Evolutionary conservation across 2,329 filamentous ascomycete genomes (phyloP), one percentile per base, ranked within the genome.

Genomic region (Trichoderma sp.): DNA sequence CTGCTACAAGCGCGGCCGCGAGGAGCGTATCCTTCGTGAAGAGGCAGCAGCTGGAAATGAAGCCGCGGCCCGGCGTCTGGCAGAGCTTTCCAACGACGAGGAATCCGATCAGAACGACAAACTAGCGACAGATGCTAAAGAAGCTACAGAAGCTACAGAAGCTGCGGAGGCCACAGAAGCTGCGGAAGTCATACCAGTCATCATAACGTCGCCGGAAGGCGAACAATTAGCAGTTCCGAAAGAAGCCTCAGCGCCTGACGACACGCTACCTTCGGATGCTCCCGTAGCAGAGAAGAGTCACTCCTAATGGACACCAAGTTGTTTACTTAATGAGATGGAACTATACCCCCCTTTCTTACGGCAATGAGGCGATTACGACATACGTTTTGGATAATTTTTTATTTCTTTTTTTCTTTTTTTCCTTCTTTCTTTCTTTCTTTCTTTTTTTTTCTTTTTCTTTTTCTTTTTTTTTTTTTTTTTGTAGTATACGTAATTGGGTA

Each of bases 1-100:
- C 81, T 98, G 94, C 81, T 91, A 98, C 80, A 98, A 98, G 82
- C 91, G 95, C 64, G 95, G 95, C 45, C 89, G 89, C 53, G 94
- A 99, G 81, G 89, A 89, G 7, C 87, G 95, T 60, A 86, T 98
- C 13, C 90, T 91, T 75, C 87, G 78, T 60, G 85, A 87, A 74
- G 80, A 80, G 63, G 72, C 77, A 1, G 78, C 76, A 12, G 73
- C 75, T 1, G 79, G 78, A 37, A 72, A 68, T 10, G 72, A 65
- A 50, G 72, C 68, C 13, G 72, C 64, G 13, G 74, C 75, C 67
- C 73, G 77, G 32, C 78, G 83, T 27, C 78, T 85, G 52, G 83
- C 86, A 72, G 84, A 86, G 72, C 78, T 85, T 7, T 80, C 83
- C 0, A 84, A 85, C 64, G 83, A 85, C 1, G 39, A 39, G 25